Base-by-base conservation (phyloP, 73 alveolate species). In the Paramecium sexaurelia region DNA sequence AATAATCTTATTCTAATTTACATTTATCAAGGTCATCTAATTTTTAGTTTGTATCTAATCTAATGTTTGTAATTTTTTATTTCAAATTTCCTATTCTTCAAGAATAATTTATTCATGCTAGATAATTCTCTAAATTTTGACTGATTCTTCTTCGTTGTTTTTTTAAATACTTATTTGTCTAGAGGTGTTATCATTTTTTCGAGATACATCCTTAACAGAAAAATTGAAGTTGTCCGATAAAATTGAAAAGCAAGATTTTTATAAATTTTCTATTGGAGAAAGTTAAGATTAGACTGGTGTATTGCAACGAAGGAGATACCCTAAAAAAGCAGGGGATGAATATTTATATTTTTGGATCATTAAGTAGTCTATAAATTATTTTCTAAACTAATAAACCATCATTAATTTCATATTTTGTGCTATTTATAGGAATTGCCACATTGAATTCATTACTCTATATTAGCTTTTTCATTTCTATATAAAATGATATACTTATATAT, bases 181-280 rank as follows among this genome's bases (percentile, higher is more conserved):
- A 32, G 66, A 37, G 32, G 32, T 35, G 36, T 73, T 35, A 73
- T 35, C 35, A 35, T 32, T 13, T 29, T 32, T 29, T 26, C 43
- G 83, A 66, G 83, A 66, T 73, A 51, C 33, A 51, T 51, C 67
- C 17, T 73, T 73, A 73, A 73, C 87, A 32, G 87, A 73, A 73
- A 73, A 73, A 73, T 73, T 66, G 17, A 73, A 73, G 45, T 73
- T 32, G 36, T 73, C 87, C 35, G 87, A 73, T 20, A 32, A 20
- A 29, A 35, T 17, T 73, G 87, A 73, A 13, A 35, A 20, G 37
- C 56, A 35, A 32, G 33, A 33, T 37, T 73, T 41, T 37, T 41
- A 29, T 73, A 19, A 41, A 36, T 29, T 29, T 37, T 73, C 55
- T 2, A 35, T 73, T 6, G 87, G 87, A 10, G 87, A 73, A 33